These are phyloP conservation scores for Sonneratia alba DNA, from an alignment of 345 rosid genomes.

Conservation along the genomic window DNA sequence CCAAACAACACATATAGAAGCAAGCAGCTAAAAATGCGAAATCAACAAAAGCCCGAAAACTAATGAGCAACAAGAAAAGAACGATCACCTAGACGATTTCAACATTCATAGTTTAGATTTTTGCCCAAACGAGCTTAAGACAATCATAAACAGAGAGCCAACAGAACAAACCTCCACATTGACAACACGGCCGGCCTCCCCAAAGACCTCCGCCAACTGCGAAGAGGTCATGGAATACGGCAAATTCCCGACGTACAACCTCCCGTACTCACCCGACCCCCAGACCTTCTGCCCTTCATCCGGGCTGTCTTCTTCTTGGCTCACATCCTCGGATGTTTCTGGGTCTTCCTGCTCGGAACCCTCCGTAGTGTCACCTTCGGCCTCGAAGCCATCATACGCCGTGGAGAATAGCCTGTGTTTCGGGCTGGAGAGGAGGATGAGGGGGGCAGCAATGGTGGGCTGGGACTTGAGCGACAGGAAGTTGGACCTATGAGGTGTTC, in stretches of 20 bases:
- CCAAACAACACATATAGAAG: neutral
- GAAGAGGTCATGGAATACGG: slow-evolving; percentile 63
- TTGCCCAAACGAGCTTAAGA: neutral
- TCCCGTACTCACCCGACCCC: slow-evolving; percentile 38
- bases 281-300: slow-evolving; percentile 14
- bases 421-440: slow-evolving; percentile 11
- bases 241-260: slow-evolving; percentile 74
- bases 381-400: slow-evolving; percentile 26
- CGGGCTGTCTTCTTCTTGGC: slow-evolving; percentile 16
- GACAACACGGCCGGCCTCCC: slow-evolving; percentile 63
- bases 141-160: neutral
- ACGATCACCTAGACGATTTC: neutral
- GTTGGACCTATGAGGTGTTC: slow-evolving; percentile 35
- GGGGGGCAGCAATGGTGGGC: slow-evolving; percentile 8
- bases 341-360: slow-evolving; percentile 19
- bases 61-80: neutral
- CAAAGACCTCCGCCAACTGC: slow-evolving; percentile 50
- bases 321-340: slow-evolving; percentile 10
- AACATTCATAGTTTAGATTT: neutral
- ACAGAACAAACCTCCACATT: slow-evolving; percentile 48
- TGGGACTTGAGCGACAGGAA: slow-evolving; percentile 21
- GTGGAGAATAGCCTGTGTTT: slow-evolving; percentile 20
- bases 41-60: neutral
- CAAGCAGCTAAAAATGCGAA: neutral
- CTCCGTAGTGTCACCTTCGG: slow-evolving; percentile 15